phyloP scores from a whole-genome alignment of 805 yeast genomes.

The Zygosaccharomyces kombuchaensis region DNA sequence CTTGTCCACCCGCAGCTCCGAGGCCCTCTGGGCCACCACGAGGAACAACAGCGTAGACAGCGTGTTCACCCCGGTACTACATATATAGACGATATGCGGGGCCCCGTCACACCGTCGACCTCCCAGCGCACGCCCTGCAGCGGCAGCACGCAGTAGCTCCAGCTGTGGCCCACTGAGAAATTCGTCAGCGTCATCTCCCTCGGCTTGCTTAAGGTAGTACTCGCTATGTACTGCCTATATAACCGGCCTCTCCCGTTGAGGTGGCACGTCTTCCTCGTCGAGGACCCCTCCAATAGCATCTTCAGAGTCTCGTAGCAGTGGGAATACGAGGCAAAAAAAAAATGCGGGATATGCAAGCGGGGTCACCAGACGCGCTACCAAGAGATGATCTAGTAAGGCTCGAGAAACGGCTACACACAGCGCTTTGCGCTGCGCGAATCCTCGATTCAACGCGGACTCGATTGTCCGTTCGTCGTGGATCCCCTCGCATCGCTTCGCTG shows the following conservation, averaged over 20 bases:
- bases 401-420: no score
- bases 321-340: background rate
- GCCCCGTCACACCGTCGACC: constrained; percentile 40
- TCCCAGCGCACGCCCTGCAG: constrained; percentile 39
- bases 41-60: constrained; percentile 45
- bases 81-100: constrained; percentile 53
- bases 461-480: no score
- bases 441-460: no score
- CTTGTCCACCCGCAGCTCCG: no score
- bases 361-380: background rate
- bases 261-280: background rate
- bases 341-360: no score
- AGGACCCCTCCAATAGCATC: background rate
- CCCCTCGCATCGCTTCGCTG: no score
- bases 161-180: constrained; percentile 32
- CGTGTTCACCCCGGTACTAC: constrained; percentile 51
- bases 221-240: no score
- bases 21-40: constrained; percentile 33
- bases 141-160: constrained; percentile 41
- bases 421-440: no score
- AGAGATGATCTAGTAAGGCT: background rate
- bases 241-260: no score
- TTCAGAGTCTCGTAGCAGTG: background rate
- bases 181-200: constrained; percentile 31
- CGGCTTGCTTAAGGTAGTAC: no score